phyloP scores from a whole-genome alignment of 2,329 filamentous ascomycete species.

The Aspergillus sp. region DNA sequence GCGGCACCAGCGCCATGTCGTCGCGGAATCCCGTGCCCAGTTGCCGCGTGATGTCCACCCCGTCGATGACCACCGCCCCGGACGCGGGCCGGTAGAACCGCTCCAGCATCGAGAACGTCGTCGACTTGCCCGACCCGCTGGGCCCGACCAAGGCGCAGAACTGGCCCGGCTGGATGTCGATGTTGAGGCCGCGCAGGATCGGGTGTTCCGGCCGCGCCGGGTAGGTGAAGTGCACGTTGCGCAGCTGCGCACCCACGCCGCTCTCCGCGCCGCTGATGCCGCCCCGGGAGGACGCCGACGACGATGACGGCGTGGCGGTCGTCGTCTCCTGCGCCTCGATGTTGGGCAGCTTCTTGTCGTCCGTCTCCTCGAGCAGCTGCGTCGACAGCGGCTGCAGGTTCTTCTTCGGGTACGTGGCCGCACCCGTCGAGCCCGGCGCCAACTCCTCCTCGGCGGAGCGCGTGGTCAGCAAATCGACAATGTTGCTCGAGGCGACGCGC shows the following conservation, averaged over 20 bases:
- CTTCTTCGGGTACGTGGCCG: neutral
- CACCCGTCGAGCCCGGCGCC: conserved; percentile 7
- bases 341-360: conserved; percentile 13
- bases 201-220: conserved; percentile 52
- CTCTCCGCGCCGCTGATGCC: conserved; percentile 11
- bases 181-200: conserved; percentile 49
- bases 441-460: conserved; percentile 20
- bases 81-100: conserved; percentile 47
- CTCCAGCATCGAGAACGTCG: conserved; percentile 51
- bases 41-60: conserved; percentile 38
- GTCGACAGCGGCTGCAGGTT: conserved; percentile 4
- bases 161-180: conserved; percentile 51
- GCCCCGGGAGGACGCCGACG: neutral
- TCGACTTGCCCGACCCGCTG: conserved; percentile 60
- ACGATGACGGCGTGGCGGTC: neutral
- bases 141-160: conserved; percentile 59
- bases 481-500: conserved; percentile 49
- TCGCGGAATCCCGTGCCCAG: conserved; percentile 34
- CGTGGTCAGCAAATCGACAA: conserved; percentile 37
- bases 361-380: conserved; percentile 12
- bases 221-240: conserved; percentile 57
- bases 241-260: conserved; percentile 47
- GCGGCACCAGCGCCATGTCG: conserved; percentile 40
- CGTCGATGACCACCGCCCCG: conserved; percentile 47
- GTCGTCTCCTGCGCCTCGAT: conserved; percentile 14